Percentiles rank a stretch among this genome's conserved stretches.
Conservation (phyloP, 2,329 filamentous ascomycete genomes). For the Cylindrodendrum hubeiense region DNA sequence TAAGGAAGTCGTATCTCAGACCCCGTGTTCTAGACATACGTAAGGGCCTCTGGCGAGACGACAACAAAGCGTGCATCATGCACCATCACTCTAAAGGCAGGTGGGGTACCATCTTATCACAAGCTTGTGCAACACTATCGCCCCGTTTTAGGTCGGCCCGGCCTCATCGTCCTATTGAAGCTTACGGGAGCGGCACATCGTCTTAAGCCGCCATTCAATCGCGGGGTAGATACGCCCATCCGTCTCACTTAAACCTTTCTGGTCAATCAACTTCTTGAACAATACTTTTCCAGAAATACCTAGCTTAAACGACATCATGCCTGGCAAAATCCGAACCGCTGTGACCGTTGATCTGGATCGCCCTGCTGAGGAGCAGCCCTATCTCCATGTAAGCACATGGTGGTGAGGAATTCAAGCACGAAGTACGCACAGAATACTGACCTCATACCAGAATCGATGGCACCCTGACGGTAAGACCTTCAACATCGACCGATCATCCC, state of each 20-base stretch:
- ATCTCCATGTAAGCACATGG: constrained; percentile 40
- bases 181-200: neutral
- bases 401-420: neutral
- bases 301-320: constrained; percentile 30
- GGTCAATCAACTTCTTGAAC: neutral
- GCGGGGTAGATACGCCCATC: neutral
- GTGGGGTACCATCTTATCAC: neutral
- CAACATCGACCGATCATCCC: too few relatives aligned
- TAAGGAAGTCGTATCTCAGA: neutral
- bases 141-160: neutral
- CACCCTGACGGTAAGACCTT: constrained; percentile 81
- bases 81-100: neutral
- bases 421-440: neutral
- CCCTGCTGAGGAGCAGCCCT: constrained; percentile 41
- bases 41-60: neutral
- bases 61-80: constrained; percentile 2
- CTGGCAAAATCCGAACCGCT: constrained; percentile 41
- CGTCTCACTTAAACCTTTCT: neutral
- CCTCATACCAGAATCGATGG: constrained; percentile 75
- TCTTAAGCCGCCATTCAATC: neutral
- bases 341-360: constrained; percentile 42
- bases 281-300: neutral
- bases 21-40: neutral
- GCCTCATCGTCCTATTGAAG: neutral
- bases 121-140: neutral